Base-by-base conservation (phyloP, 2,329 filamentous ascomycete species). In the Neurospora crassa region DNA sequence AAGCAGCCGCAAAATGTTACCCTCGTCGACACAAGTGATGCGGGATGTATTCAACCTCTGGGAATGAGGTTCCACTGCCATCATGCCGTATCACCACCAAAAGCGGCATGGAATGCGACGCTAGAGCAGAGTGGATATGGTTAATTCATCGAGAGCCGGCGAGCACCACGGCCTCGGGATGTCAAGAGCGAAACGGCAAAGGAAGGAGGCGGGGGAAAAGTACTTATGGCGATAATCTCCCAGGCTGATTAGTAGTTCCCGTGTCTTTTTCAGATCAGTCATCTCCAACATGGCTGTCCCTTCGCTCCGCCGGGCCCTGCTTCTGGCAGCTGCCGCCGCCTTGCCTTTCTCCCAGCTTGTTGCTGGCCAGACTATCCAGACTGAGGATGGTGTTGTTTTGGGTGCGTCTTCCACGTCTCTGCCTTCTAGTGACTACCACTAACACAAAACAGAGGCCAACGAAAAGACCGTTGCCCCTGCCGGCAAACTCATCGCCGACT, bases 391-490 rank as follows among this genome's bases (percentile, higher is more conserved):
- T 40, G 37, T 70, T 12, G 72, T 75, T n/a, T 12, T 76, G 24
- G 41, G 74, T 76, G 68, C 5, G 74, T 70, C 29, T 40, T 45
- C 41, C n/a, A 68, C 29, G 0, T 40, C 47, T 63, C 20, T 18
- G 29, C 14, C 68, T 53, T 16, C 59, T 63, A 59, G 70, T 24
- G 67, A 4, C 2, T 0, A 18, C 34, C 11, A 43, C 69, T 68
- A 16, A 68, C 40, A n/a, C 12, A 12, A 20, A 68, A 6, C 67
- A 75, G 75, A 69, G 18, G 74, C 74, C 70, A 68, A 75, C 42
- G 67, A 73, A 41, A 41, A 67, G 40, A 76, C 73, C 1, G 73
- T 76, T 11, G 74, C 74, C 40, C 74, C 75, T 0, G 75, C 75
- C 7, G 70, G 59, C 2, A 70, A 72, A 41, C 37, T 53, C 5